A percentile compares a stretch with the other conserved stretches of the same genome.
phyloP scores from a whole-genome alignment of 495 filamentous ascomycete species.

The Aspergillus ostianus region DNA sequence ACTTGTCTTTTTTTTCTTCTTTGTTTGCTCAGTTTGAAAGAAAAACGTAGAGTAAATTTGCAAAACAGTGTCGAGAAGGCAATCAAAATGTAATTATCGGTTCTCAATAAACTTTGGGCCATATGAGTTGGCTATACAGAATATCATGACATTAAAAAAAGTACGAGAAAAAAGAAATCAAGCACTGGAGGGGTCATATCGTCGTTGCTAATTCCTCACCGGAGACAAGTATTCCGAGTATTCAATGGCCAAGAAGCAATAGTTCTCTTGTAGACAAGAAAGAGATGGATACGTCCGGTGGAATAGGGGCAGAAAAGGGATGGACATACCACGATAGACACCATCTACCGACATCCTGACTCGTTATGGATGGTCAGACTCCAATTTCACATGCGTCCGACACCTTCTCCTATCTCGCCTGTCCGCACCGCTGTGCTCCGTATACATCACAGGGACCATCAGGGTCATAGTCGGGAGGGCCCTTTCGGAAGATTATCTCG shows the following conservation, averaged over 20 bases:
- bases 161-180: not conserved
- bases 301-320: not conserved
- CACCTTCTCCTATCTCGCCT: not conserved
- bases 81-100: not conserved
- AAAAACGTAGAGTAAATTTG: not conserved
- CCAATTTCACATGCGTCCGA: not conserved
- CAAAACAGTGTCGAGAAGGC: not conserved
- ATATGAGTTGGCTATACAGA: not conserved
- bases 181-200: not conserved
- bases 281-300: not conserved
- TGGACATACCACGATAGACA: not conserved
- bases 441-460: not conserved
- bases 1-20: not conserved
- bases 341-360: too few species aligned
- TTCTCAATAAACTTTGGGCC: not conserved
- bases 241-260: not conserved
- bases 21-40: not conserved
- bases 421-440: not conserved
- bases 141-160: not conserved
- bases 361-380: not conserved
- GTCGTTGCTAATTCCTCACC: not conserved
- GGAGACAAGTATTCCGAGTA: not conserved
- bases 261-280: not conserved
- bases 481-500: conserved; percentile 13
- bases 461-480: not conserved